phyloP scores from a whole-genome alignment of 2,329 filamentous ascomycete genomes.

The Exophiala phaeomuriformis region DNA sequence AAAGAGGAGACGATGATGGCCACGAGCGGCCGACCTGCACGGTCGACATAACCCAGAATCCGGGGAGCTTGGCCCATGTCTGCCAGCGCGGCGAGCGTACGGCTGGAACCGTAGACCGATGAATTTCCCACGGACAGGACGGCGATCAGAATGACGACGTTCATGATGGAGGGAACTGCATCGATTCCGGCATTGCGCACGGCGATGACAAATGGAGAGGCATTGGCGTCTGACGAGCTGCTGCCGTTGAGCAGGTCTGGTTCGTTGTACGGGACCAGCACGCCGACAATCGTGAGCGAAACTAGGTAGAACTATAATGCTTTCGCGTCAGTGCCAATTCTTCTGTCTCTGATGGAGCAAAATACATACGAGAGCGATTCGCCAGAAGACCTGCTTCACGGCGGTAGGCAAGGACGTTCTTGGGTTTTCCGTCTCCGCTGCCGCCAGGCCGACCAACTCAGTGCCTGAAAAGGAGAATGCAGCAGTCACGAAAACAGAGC shows the following conservation, averaged over 20 bases:
- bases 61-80: conserved; percentile 77
- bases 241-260: conserved; percentile 52
- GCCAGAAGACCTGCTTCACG: conserved; percentile 58
- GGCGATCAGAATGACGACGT: conserved; percentile 85
- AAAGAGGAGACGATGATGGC: conserved; percentile 61
- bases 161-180: conserved; percentile 81
- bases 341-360: not conserved
- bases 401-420: not conserved
- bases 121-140: conserved; percentile 89
- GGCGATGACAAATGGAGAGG: conserved; percentile 89
- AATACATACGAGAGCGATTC: conserved; percentile 57
- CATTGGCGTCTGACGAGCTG: conserved; percentile 58
- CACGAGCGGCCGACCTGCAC: conserved; percentile 68
- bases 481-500: not conserved
- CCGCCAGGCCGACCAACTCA: conserved; percentile 1
- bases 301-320: conserved; percentile 67
- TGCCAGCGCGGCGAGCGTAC: conserved; percentile 81
- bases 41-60: conserved; percentile 73
- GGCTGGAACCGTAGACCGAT: conserved; percentile 81
- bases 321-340: not conserved
- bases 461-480: conserved; percentile 1
- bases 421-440: not conserved
- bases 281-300: conserved; percentile 69
- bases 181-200: conserved; percentile 77
- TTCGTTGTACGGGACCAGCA: conserved; percentile 71